Evolutionary conservation across 2,329 filamentous ascomycete genomes (phyloP).

Genomic region (Colletotrichum melonis): DNA sequence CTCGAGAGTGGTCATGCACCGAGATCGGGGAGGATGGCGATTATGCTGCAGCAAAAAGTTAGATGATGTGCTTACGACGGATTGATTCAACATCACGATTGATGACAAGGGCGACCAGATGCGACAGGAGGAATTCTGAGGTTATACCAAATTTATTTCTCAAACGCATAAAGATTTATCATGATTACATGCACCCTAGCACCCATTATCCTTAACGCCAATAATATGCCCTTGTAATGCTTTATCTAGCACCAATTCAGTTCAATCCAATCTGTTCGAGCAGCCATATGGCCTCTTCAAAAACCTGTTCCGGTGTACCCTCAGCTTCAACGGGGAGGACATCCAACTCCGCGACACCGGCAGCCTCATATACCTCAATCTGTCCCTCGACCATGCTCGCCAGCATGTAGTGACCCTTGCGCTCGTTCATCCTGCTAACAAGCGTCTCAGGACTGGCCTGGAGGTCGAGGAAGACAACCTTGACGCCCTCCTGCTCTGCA

Average conservation of each 20-base stretch:
- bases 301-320: conserved; percentile 25
- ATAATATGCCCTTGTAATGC: background rate
- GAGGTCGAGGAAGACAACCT: conserved; percentile 49
- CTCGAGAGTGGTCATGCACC: conserved; percentile 6
- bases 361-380: conserved; percentile 44
- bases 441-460: conserved; percentile 46
- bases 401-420: conserved; percentile 50
- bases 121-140: background rate
- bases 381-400: conserved; percentile 49
- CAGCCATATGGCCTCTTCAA: conserved; percentile 38
- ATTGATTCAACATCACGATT: background rate
- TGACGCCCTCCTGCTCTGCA: conserved; percentile 27
- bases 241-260: background rate
- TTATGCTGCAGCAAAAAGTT: background rate
- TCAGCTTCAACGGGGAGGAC: conserved; percentile 46
- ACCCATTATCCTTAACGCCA: conserved; percentile 6
- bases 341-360: conserved; percentile 45
- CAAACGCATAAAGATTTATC: background rate
- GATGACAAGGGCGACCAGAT: background rate
- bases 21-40: background rate
- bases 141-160: background rate
- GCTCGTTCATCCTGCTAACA: conserved; percentile 38
- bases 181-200: background rate
- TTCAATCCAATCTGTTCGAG: conserved; percentile 21
- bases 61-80: background rate